phyloP scores from a whole-genome alignment of 352 stramenopile species.

The Globisporangium acanthophoron region DNA sequence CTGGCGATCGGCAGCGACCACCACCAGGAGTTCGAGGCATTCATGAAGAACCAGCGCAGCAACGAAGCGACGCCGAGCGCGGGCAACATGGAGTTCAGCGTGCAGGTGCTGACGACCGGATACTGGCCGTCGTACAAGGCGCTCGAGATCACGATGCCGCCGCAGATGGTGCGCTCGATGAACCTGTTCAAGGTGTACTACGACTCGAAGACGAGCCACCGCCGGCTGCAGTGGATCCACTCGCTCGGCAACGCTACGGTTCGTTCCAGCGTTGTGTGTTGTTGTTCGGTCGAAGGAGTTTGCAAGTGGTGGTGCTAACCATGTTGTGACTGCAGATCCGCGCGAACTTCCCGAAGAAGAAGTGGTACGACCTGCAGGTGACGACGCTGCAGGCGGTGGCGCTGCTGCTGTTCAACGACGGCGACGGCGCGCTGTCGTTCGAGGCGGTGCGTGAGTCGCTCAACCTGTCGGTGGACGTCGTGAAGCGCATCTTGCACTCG shows the following conservation, averaged over 20 bases:
- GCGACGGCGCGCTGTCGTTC: slow-evolving; percentile 82
- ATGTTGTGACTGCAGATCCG: slow-evolving; percentile 32
- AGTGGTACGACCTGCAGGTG: slow-evolving; percentile 97
- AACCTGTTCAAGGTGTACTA: slow-evolving; percentile 96
- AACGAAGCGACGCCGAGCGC: slow-evolving; percentile 36
- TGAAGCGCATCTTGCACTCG: slow-evolving; percentile 98
- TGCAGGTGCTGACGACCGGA: slow-evolving; percentile 98
- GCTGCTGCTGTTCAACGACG: slow-evolving; percentile 94
- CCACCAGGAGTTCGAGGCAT: slow-evolving; percentile 94
- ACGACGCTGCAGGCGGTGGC: slow-evolving; percentile 96
- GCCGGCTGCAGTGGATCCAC: slow-evolving; percentile 95
- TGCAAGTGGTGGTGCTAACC: neutral
- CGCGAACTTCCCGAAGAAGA: slow-evolving; percentile 81
- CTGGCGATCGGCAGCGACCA: slow-evolving; percentile 96
- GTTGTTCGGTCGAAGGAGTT: neutral
- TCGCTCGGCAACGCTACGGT: slow-evolving; percentile 96
- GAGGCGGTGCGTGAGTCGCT: slow-evolving; percentile 89
- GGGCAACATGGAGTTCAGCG: slow-evolving; percentile 91
- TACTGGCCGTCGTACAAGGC: slow-evolving; percentile 99
- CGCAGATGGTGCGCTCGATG: slow-evolving; percentile 93
- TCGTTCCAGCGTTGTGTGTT: slow-evolving; percentile 21
- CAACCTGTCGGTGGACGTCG: slow-evolving; percentile 93
- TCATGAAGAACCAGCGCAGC: slow-evolving; percentile 86
- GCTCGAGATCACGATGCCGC: slow-evolving; percentile 94
- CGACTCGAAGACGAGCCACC: slow-evolving; percentile 91